Percentiles rank a stretch among this genome's conserved stretches.
Conservation (phyloP, 163 green algal species). For the Picocystis sp. region DNA sequence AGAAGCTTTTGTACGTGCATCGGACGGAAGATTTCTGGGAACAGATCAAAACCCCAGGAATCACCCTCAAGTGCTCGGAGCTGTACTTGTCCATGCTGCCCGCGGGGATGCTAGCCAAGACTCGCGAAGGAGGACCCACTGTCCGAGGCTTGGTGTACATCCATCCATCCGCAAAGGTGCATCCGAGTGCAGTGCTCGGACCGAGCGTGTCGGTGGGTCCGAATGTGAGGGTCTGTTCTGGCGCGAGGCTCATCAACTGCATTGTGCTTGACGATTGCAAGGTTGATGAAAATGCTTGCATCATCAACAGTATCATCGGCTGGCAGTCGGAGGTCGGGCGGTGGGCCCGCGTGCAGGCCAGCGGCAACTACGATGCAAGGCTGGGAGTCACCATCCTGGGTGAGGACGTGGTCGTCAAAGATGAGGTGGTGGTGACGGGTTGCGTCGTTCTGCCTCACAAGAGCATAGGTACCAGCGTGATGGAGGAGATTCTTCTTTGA, state of each 20-base stretch:
- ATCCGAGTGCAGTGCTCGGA: slow-evolving; percentile 17
- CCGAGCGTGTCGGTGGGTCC: slow-evolving; percentile 21
- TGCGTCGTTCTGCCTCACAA: slow-evolving; percentile 28
- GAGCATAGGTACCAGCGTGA: slow-evolving; percentile 15
- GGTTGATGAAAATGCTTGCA: slow-evolving; percentile 22
- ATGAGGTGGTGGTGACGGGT: slow-evolving; percentile 23
- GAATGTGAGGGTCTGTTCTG: slow-evolving; percentile 14
- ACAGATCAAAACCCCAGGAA: slow-evolving; percentile 24
- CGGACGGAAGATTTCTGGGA: slow-evolving; percentile 28
- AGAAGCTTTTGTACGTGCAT: slow-evolving; percentile 25
- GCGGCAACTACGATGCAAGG: slow-evolving; percentile 15
- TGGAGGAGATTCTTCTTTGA: slow-evolving; percentile 24
- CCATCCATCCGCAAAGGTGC: slow-evolving; percentile 23
- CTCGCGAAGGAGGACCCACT: slow-evolving; percentile 8
- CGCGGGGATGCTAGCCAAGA: slow-evolving; percentile 12
- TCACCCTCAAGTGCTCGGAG: slow-evolving; percentile 18
- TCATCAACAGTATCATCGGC: slow-evolving; percentile 23
- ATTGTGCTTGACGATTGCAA: slow-evolving; percentile 27
- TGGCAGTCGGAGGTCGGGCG: slow-evolving; percentile 18
- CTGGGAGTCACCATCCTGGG: slow-evolving; percentile 22
- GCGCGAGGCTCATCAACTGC: slow-evolving; percentile 23
- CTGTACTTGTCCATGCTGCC: slow-evolving; percentile 17
- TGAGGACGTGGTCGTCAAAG: slow-evolving; percentile 19
- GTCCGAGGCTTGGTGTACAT: slow-evolving; percentile 22
- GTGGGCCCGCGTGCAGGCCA: slow-evolving; percentile 19